A percentile compares a stretch with the other conserved stretches of the same genome.
Conservation (phyloP, 148 eudicot species). For the Vaccinium myrtillus region DNA sequence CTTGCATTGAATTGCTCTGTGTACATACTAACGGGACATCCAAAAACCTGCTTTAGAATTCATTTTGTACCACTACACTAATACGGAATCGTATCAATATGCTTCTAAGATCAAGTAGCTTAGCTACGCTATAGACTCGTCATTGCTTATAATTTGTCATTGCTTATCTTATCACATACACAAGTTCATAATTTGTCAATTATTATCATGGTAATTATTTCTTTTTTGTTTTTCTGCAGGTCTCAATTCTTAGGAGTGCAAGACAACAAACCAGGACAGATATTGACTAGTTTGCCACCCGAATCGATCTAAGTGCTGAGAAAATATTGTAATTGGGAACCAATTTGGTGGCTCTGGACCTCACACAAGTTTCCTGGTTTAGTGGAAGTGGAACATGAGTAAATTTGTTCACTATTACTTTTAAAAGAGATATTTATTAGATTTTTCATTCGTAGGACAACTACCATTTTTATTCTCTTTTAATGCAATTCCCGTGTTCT, state of each 20-base stretch:
- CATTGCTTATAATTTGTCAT: too few species aligned
- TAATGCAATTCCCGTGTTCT: too few species aligned
- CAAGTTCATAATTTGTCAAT: background rate
- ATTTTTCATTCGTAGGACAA: too few species aligned
- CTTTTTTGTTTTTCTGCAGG: conserved; percentile 41
- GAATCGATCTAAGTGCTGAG: conserved; percentile 39
- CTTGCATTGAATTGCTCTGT: background rate
- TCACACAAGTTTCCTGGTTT: too few species aligned
- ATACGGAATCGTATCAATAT: background rate
- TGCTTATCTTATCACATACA: background rate
- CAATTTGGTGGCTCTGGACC: too few species aligned
- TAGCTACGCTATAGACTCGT: too few species aligned
- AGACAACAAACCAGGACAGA: conserved; percentile 37
- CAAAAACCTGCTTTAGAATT: background rate
- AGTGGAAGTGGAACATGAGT: too few species aligned
- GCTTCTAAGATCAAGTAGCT: background rate
- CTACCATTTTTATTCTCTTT: too few species aligned
- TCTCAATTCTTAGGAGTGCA: conserved; percentile 66
- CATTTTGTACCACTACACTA: background rate
- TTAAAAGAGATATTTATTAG: too few species aligned
- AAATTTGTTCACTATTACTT: too few species aligned
- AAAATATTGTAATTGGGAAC: background rate
- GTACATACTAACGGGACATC: background rate
- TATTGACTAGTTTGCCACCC: conserved; percentile 76
- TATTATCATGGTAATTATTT: background rate